Conservation (phyloP, 2,329 filamentous ascomycete species). For the Polytolypa hystricis region DNA sequence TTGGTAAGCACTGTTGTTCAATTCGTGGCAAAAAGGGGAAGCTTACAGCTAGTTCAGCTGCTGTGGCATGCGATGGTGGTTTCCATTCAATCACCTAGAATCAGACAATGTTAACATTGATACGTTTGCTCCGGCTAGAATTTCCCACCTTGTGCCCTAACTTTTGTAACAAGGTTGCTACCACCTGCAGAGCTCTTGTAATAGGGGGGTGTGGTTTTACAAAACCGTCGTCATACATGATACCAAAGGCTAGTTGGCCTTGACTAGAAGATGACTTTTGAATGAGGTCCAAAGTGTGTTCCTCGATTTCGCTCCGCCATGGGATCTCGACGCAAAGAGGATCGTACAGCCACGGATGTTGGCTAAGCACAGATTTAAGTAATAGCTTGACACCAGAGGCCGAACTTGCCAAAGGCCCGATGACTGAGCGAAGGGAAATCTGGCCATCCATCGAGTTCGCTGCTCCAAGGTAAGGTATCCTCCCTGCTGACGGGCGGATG, state of each 20-base stretch:
- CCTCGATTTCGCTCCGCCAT: conserved; percentile 43
- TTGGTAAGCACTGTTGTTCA: too few relatives aligned
- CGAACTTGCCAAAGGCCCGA: conserved; percentile 52
- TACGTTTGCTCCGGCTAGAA: neutral
- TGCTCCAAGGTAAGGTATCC: conserved; percentile 46
- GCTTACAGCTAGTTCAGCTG: conserved; percentile 31
- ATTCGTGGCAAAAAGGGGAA: too few relatives aligned
- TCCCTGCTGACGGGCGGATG: conserved; percentile 42
- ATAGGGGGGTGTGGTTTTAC: conserved; percentile 48
- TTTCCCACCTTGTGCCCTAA: conserved; percentile 39
- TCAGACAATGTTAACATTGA: neutral
- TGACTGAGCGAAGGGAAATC: conserved; percentile 49
- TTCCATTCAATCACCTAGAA: conserved; percentile 44
- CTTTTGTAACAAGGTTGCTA: conserved; percentile 38
- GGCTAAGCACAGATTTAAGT: conserved; percentile 45
- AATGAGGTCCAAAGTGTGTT: conserved; percentile 26
- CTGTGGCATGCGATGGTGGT: conserved; percentile 39
- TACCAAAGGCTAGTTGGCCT: conserved; percentile 41
- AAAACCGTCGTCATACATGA: conserved; percentile 42
- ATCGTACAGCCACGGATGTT: conserved; percentile 55
- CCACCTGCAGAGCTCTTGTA: conserved; percentile 41
- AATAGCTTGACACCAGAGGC: conserved; percentile 44
- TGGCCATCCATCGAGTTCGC: conserved; percentile 56
- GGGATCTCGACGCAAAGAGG: conserved; percentile 55
- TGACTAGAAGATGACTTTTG: conserved; percentile 20